Conservation (phyloP, 1,139 yeast species). For the Geotrichum carabidarum region DNA sequence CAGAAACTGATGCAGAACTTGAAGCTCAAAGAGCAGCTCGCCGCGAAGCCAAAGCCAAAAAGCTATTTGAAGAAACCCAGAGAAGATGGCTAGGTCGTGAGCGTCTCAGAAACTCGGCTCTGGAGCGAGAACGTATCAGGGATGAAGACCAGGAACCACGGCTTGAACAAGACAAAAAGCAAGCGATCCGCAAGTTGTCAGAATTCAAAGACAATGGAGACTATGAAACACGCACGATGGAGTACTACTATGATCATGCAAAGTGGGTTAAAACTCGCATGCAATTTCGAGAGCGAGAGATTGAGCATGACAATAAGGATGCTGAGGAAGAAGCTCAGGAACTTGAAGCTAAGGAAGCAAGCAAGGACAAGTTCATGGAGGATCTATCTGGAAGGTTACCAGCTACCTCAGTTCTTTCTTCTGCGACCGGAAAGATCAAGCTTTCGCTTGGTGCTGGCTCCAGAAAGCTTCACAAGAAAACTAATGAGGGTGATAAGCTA, state of each 20-base stretch:
- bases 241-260: constrained; percentile 35
- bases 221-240: constrained; percentile 23
- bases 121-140: constrained; percentile 26
- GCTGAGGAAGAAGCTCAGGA: constrained; percentile 27
- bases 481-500: constrained; percentile 5
- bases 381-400: constrained; percentile 3
- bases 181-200: constrained; percentile 24
- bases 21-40: constrained; percentile 21
- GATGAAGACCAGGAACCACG: constrained; percentile 23
- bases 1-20: constrained; percentile 24
- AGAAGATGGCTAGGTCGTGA: constrained; percentile 30
- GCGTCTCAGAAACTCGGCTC: constrained; percentile 25
- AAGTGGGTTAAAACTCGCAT: constrained; percentile 35
- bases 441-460: constrained; percentile 13
- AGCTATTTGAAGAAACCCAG: constrained; percentile 25
- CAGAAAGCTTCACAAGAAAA: constrained; percentile 6
- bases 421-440: constrained; percentile 16
- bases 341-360: constrained; percentile 11
- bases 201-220: constrained; percentile 29
- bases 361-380: constrained; percentile 12
- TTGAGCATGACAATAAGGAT: constrained; percentile 32
- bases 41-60: constrained; percentile 22
- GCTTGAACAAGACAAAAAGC: constrained; percentile 23
- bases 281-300: constrained; percentile 30
- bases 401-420: background rate